Base-by-base conservation (phyloP, 2,329 filamentous ascomycete species). In the Sclerotinia spermophila region DNA sequence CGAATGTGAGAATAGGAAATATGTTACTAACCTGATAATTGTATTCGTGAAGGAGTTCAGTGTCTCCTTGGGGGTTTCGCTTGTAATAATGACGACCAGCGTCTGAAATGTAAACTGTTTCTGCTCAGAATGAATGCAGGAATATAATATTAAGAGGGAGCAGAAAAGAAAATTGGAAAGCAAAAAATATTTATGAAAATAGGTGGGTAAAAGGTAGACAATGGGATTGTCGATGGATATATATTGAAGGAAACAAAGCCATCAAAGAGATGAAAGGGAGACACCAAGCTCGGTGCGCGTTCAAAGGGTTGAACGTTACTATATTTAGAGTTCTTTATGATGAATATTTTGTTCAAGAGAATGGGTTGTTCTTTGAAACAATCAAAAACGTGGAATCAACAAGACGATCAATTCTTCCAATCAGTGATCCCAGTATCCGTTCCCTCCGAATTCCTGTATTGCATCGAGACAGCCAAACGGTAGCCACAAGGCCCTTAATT, bases 171-270 rank as follows among this genome's bases (percentile, higher is more conserved):
- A 13, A 13, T 35, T 58, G 27, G 27, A 42, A 38, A 48, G n/a
- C 42, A 68, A 45, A 60, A 44, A 13, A 5, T 17, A 27, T 48
- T 30, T 21, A 13, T 35, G 17, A 48, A 38, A 30, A 45, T 17
- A 48, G n/a, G 40, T 61, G 30, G 38, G 33, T 19, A 60, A 11
- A 19, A 5, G 8, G 17, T 6, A 38, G n/a, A 68, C 55, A 68
- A 68, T 61, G 21, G 55, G 55, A 68, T 68, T 68, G 66, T 68
- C n/a, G 40, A 61, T 35, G 30, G 40, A 68, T 68, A 68, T 68
- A 68, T 45, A 7, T 45, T 45, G 15, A 27, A 30, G n/a, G 24
- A 27, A 61, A 68, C 66, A 68, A 68, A 61, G 66, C 60, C 21
- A 17, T 1, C 19, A 13, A 11, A 61, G 1, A 21, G n/a, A 45